Evolutionary conservation across 2,329 filamentous ascomycete genomes (phyloP).

Genomic region (Diplodia seriata): DNA sequence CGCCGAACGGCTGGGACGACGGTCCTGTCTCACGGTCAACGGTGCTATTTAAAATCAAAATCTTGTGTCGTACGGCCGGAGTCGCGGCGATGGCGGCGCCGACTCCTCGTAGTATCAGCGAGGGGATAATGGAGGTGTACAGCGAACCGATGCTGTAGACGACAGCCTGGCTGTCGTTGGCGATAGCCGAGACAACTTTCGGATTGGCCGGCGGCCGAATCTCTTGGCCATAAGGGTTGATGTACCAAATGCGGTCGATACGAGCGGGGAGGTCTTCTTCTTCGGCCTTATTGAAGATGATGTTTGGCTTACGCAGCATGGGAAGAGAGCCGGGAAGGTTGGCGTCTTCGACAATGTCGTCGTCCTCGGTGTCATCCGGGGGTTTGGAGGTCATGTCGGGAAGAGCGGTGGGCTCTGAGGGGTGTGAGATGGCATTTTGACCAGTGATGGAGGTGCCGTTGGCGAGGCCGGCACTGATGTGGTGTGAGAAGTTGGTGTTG

Average conservation of each 20-base stretch:
- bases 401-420: constrained; percentile 67
- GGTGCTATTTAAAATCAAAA: constrained; percentile 83
- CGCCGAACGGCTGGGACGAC: constrained; percentile 67
- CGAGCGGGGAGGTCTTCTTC: constrained; percentile 78
- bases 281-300: constrained; percentile 77
- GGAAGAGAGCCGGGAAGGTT: constrained; percentile 83
- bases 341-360: constrained; percentile 77
- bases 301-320: constrained; percentile 78
- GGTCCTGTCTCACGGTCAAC: constrained; percentile 88
- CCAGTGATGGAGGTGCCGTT: constrained; percentile 83
- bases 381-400: constrained; percentile 39
- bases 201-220: constrained; percentile 86
- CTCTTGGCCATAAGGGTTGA: constrained; percentile 98
- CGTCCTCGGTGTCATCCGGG: constrained; percentile 52
- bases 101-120: constrained; percentile 77
- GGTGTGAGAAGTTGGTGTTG: constrained; percentile 93
- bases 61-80: constrained; percentile 68
- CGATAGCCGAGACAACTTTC: constrained; percentile 73
- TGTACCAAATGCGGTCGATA: constrained; percentile 91
- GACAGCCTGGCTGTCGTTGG: constrained; percentile 66
- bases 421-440: constrained; percentile 92
- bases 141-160: constrained; percentile 94
- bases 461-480: constrained; percentile 83
- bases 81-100: constrained; percentile 66
- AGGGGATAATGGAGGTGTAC: constrained; percentile 88